phyloP scores from a whole-genome alignment of 2,329 filamentous ascomycete genomes.

The Aureobasidium melanogenum region DNA sequence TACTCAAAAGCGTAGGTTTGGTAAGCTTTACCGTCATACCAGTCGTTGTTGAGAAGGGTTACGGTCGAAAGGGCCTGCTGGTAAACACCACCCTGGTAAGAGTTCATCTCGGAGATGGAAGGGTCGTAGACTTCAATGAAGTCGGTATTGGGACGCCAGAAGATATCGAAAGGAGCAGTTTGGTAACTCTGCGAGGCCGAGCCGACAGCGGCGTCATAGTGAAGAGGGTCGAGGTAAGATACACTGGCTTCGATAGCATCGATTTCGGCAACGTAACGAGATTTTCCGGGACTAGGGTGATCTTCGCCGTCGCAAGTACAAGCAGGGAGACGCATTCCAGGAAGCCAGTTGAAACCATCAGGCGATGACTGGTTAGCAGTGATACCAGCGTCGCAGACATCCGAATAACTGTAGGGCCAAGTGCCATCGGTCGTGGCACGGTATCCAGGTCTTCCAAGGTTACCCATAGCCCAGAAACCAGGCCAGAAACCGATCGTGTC shows the following conservation, averaged over 20 bases:
- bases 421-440: slow-evolving; percentile 61
- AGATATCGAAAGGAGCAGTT: slow-evolving; percentile 61
- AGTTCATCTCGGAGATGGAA: slow-evolving; percentile 47
- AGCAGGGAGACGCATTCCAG: slow-evolving; percentile 61
- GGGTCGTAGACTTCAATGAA: slow-evolving; percentile 58
- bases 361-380: slow-evolving; percentile 62
- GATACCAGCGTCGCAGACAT: slow-evolving; percentile 61
- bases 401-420: slow-evolving; percentile 66
- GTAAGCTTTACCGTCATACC: slow-evolving; percentile 57
- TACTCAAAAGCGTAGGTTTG: slow-evolving; percentile 58
- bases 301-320: slow-evolving; percentile 57
- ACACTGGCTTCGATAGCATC: slow-evolving; percentile 64
- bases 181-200: slow-evolving; percentile 58
- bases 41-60: slow-evolving; percentile 54
- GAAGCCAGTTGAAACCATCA: slow-evolving; percentile 57
- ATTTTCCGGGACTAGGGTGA: slow-evolving; percentile 56
- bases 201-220: slow-evolving; percentile 44
- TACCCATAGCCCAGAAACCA: slow-evolving; percentile 69
- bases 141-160: slow-evolving; percentile 39
- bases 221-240: slow-evolving; percentile 39
- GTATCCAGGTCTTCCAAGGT: slow-evolving; percentile 61
- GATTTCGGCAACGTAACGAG: slow-evolving; percentile 61
- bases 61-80: slow-evolving; percentile 56
- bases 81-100: slow-evolving; percentile 52
- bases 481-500: slow-evolving; percentile 65